Percentiles rank a stretch among this genome's conserved stretches.
Conservation (phyloP, 1,139 yeast species). For the Zygoascus sp. region DNA sequence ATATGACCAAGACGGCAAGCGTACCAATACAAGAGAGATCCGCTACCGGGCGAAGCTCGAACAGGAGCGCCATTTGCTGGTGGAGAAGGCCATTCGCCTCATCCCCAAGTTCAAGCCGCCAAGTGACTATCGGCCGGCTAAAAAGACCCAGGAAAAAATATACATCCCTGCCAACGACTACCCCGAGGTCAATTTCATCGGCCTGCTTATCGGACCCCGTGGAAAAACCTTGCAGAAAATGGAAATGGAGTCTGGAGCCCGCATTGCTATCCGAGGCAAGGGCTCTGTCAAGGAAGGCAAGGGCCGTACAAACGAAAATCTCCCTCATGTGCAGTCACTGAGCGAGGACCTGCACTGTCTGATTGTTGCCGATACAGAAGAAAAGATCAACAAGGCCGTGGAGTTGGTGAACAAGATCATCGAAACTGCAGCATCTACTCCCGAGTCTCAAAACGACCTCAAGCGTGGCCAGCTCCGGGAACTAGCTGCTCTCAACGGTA, state of each 20-base stretch:
- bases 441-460: constrained; percentile 88
- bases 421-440: constrained; percentile 75
- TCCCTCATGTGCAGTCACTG: constrained; percentile 45
- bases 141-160: constrained; percentile 72
- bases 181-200: constrained; percentile 91
- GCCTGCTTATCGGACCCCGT: constrained; percentile 89
- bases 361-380: constrained; percentile 78
- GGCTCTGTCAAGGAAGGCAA: constrained; percentile 96
- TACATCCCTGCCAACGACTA: constrained; percentile 82
- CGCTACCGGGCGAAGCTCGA: constrained; percentile 60
- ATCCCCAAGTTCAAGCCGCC: constrained; percentile 86
- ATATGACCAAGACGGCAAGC: constrained; percentile 76
- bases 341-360: constrained; percentile 87
- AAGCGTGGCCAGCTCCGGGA: constrained; percentile 89
- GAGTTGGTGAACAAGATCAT: constrained; percentile 71
- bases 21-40: constrained; percentile 77
- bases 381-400: constrained; percentile 70
- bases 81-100: constrained; percentile 64
- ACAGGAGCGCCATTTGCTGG: constrained; percentile 71
- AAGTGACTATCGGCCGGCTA: constrained; percentile 65
- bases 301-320: constrained; percentile 40
- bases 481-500: constrained; percentile 90
- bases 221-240: constrained; percentile 81
- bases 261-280: constrained; percentile 81
- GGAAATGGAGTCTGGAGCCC: constrained; percentile 81